Percentiles rank a stretch among this genome's conserved stretches.
phyloP scores from a whole-genome alignment of 345 rosid genomes.

The Bruguiera sexangula region DNA sequence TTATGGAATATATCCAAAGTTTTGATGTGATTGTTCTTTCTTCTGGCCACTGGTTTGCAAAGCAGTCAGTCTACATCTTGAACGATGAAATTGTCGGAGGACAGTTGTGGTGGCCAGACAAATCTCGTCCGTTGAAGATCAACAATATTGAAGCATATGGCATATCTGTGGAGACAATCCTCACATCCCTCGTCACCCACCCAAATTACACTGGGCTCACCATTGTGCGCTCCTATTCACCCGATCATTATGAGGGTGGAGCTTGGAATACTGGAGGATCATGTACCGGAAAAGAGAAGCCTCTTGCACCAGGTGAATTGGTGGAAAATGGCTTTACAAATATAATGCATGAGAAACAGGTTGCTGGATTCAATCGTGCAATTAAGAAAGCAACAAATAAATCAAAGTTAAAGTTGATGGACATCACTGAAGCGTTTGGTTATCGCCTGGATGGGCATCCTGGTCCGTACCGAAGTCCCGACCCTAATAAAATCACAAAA shows the following conservation, averaged over 20 bases:
- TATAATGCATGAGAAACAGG: slow-evolving; percentile 78
- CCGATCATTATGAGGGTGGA: slow-evolving; percentile 98
- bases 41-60: slow-evolving; percentile 98
- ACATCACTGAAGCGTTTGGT: slow-evolving; percentile 67
- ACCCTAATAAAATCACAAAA: slow-evolving; percentile 76
- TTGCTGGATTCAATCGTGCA: slow-evolving; percentile 52
- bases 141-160: slow-evolving; percentile 82
- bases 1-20: slow-evolving; percentile 62
- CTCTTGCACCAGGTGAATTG: slow-evolving; percentile 54
- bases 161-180: slow-evolving; percentile 77
- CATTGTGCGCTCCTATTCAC: slow-evolving; percentile 81
- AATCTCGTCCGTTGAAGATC: slow-evolving; percentile 62
- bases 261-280: slow-evolving; percentile 99
- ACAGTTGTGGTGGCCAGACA: slow-evolving; percentile 89
- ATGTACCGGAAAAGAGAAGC: slow-evolving; percentile 81
- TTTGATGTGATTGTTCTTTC: slow-evolving; percentile 85
- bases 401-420: slow-evolving; percentile 66
- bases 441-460: slow-evolving; percentile 98
- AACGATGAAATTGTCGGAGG: slow-evolving; percentile 87
- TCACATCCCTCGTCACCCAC: slow-evolving; percentile 59
- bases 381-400: slow-evolving; percentile 37
- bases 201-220: slow-evolving; percentile 80
- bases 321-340: slow-evolving; percentile 76
- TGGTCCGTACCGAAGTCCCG: slow-evolving; percentile 82
- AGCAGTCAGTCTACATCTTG: slow-evolving; percentile 78